Percentiles rank a stretch among this genome's conserved stretches.
phyloP scores from a whole-genome alignment of 441 rosid species.

The Pelargonium hybrid region DNA sequence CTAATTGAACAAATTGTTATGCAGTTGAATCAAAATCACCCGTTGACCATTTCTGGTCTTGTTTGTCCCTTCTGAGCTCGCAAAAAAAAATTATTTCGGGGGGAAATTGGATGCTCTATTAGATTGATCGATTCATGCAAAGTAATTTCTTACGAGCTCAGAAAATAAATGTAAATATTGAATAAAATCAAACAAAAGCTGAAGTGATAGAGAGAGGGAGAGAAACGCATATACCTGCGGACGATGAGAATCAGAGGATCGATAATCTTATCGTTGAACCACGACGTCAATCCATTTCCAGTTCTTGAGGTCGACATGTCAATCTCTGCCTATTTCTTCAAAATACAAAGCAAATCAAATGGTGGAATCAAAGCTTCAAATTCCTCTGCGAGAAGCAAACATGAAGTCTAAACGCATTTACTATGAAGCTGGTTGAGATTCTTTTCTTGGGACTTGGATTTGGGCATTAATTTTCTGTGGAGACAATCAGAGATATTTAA shows the following conservation, averaged over 20 bases:
- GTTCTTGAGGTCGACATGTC: background rate
- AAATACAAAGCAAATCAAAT: background rate
- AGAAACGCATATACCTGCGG: constrained; percentile 36
- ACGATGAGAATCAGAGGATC: constrained; percentile 78
- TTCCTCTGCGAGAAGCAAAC: background rate
- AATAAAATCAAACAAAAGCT: background rate
- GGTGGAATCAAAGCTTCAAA: background rate
- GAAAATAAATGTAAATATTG: background rate
- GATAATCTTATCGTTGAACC: constrained; percentile 51
- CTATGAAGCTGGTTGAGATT: background rate
- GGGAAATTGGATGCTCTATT: background rate
- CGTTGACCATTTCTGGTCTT: background rate
- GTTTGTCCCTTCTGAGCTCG: background rate
- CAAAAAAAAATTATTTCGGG: background rate
- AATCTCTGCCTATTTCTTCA: background rate
- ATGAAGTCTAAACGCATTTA: background rate
- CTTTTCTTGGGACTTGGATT: background rate
- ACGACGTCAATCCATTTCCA: constrained; percentile 24
- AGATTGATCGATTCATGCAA: background rate
- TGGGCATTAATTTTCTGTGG: background rate
- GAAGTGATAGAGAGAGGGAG: constrained; percentile 1
- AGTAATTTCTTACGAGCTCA: background rate
- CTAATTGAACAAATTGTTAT: background rate
- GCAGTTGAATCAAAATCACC: background rate
- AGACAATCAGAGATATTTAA: background rate